Conservation (phyloP, 169 alveolate genomes). For the Eimeria tenella region DNA sequence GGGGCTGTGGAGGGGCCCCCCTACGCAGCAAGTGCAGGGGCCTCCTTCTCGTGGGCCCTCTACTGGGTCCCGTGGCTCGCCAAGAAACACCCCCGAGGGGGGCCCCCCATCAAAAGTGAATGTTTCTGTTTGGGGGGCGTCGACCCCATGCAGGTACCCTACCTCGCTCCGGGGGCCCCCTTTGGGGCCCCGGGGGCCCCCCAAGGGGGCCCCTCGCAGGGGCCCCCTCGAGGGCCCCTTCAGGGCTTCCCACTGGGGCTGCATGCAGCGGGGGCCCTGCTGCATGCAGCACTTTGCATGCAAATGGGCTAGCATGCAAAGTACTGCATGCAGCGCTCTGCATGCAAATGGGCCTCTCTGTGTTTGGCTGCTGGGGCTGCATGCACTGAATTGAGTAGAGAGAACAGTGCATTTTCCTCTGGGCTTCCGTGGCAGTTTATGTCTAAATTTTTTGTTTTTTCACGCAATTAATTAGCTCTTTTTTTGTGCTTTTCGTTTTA, state of each 20-base stretch:
- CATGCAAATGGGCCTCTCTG: background rate
- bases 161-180: background rate
- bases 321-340: background rate
- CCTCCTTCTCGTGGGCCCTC: slow-evolving; percentile 87
- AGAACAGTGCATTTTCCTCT: too few relatives aligned
- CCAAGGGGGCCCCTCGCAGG: too few relatives aligned
- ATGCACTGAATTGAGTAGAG: too few relatives aligned
- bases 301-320: background rate
- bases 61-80: slow-evolving; percentile 85
- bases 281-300: background rate
- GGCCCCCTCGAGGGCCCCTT: too few relatives aligned
- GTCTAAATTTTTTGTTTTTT: too few relatives aligned
- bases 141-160: slow-evolving; percentile 87
- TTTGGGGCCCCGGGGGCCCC: background rate
- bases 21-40: slow-evolving; percentile 87
- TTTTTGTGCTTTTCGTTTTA: background rate
- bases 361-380: too few relatives aligned
- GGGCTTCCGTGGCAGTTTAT: too few relatives aligned
- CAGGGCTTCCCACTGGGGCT: too few relatives aligned
- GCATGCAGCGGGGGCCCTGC: too few relatives aligned
- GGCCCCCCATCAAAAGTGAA: slow-evolving; percentile 90
- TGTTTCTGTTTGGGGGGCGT: slow-evolving; percentile 90
- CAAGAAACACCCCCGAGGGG: slow-evolving; percentile 87
- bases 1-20: slow-evolving; percentile 90
- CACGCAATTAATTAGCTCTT: background rate